A percentile compares a stretch with the other conserved stretches of the same genome.
Conservation (phyloP, 179 eudicot genomes). For the Spinacia oleracea region DNA sequence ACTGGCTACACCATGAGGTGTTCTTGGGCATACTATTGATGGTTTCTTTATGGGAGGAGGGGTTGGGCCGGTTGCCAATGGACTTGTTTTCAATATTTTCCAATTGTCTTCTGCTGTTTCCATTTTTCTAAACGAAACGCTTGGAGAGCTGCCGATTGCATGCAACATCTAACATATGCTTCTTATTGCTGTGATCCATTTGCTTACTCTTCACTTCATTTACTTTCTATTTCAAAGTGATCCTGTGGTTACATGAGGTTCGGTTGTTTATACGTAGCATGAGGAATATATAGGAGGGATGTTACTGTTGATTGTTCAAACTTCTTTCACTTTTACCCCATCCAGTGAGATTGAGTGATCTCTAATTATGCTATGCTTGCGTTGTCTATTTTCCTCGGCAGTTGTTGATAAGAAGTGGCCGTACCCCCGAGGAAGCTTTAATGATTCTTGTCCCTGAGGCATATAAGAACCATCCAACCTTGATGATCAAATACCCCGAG, state of each 20-base stretch:
- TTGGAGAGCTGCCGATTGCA: background rate
- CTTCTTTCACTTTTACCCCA: background rate
- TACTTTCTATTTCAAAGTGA: background rate
- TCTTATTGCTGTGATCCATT: background rate
- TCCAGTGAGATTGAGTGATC: conserved; percentile 3
- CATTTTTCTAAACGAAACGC: background rate
- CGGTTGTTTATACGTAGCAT: background rate
- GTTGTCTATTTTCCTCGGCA: conserved; percentile 30
- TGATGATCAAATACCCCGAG: conserved; percentile 91
- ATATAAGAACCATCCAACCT: conserved; percentile 96
- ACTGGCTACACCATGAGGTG: background rate
- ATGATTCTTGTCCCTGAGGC: conserved; percentile 99
- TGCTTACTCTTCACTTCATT: background rate
- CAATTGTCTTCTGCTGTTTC: background rate
- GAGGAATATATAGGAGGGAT: background rate
- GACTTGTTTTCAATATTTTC: background rate
- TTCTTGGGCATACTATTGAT: background rate
- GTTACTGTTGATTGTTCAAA: background rate
- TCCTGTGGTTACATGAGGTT: background rate
- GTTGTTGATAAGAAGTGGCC: conserved; percentile 99
- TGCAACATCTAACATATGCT: background rate
- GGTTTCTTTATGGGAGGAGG: background rate
- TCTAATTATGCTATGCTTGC: conserved; percentile 12
- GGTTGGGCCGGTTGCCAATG: background rate
- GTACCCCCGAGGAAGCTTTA: conserved; percentile 85